These are phyloP conservation scores for Vitis amurensis DNA, from an alignment of 164 flowering plant genomes.

Conservation along the genomic window DNA sequence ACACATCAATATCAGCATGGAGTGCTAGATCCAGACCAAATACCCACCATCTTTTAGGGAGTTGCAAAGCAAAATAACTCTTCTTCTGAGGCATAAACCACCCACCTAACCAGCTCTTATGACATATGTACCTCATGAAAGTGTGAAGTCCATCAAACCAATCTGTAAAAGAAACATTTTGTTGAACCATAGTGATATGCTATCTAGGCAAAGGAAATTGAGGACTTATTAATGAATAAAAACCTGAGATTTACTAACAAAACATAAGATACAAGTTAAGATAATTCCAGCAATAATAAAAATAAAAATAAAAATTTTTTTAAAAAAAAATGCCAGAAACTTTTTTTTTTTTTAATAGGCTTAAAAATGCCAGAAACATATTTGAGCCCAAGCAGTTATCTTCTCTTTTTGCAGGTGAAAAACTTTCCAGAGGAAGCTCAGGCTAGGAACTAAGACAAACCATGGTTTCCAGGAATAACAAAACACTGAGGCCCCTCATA, in stretches of 20 bases:
- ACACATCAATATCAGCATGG: slow-evolving; percentile 93
- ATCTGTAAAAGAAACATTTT: slow-evolving; percentile 47
- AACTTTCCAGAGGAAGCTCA: not conserved
- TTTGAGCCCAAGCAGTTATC: not conserved
- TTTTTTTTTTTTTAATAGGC: too few relatives aligned
- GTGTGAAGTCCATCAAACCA: slow-evolving; percentile 99
- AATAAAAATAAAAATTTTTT: not conserved
- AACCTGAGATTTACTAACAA: not conserved
- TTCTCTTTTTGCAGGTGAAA: not conserved
- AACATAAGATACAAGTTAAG: too few relatives aligned
- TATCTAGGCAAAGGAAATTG: not conserved
- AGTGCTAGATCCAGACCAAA: slow-evolving; percentile 98
- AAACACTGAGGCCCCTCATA: slow-evolving; percentile 97
- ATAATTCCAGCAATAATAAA: not conserved
- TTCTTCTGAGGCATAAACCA: slow-evolving; percentile 99
- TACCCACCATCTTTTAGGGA: slow-evolving; percentile 97
- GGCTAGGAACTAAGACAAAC: slow-evolving; percentile 41
- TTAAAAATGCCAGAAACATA: not conserved
- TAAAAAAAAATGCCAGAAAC: too few relatives aligned
- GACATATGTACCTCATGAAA: slow-evolving; percentile 93
- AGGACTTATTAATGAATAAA: not conserved
- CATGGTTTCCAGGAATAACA: slow-evolving; percentile 98
- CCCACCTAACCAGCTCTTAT: slow-evolving; percentile 98
- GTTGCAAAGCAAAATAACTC: slow-evolving; percentile 97
- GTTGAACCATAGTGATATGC: not conserved